Base-by-base conservation (phyloP, 169 alveolate genomes). In the Sarcocystis neurona region DNA sequence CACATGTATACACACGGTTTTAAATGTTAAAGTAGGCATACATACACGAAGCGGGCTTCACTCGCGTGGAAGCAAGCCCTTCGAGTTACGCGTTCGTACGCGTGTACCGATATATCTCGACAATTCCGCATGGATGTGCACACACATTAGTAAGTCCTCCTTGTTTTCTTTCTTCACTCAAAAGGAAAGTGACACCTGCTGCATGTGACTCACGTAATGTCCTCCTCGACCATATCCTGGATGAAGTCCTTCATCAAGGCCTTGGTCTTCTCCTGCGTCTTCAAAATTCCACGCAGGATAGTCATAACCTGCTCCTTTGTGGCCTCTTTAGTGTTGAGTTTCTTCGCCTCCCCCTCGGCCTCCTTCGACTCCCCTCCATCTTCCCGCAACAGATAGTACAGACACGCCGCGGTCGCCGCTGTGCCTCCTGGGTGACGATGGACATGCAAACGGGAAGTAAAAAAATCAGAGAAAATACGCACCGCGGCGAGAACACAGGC, bases 241-340 rank as follows among this genome's bases (percentile, higher is more conserved):
- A 79, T 87, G 48, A 92, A 79, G 46, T 80, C 70, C 87, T 87
- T 88, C 94, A 92, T 90, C 43, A 92, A 48, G 50, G 84, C 87
- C 90, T 90, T 92, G 43, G 90, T 85, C 74, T 88, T 84, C 68
- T 92, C 92, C 84, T 92, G 95, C 47, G 92, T 89, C 72, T 80
- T 89, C 30, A 90, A 58, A 46, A 92, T 92, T 80, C 90, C 95
- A 30, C 87, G 89, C 39, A 92, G 91, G 46, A 92, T 86, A 39
- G 75, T 58, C 84, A 92, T 18, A 87, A 92, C 91, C 93, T 92
- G 94, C 84, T 89, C 94, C 91, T 87, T 92, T 27, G 94, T 92
- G 66, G 91, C 91, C 87, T 74, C 87, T 43, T 75, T 56, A 6
- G 6, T 53, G 47, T n/a, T 85, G 72, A 87, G 47, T 53, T 87